Conservation (phyloP, 1,284 basidiomycete genomes). For the Ustilago lituana region DNA sequence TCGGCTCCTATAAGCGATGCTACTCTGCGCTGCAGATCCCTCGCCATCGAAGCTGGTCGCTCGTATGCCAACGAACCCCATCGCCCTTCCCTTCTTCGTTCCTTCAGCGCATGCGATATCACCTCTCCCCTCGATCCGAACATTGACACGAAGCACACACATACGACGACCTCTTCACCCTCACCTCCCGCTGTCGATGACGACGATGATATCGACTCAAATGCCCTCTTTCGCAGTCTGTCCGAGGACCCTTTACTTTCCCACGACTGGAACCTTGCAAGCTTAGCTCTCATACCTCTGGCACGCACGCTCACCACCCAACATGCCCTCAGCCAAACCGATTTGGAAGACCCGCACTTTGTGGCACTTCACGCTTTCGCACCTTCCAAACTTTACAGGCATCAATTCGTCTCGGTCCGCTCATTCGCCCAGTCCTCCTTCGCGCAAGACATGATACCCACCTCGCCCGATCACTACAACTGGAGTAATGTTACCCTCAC, state of each 20-base stretch:
- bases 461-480: not conserved
- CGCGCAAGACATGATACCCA: not conserved
- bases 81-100: slow-evolving; percentile 15
- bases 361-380: slow-evolving; percentile 36
- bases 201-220: slow-evolving; percentile 35
- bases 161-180: not conserved
- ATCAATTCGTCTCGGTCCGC: slow-evolving; percentile 40
- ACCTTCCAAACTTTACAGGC: slow-evolving; percentile 35
- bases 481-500: slow-evolving; percentile 27
- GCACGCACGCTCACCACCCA: slow-evolving; percentile 14
- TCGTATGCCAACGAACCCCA: not conserved
- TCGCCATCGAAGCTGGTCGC: slow-evolving; percentile 23
- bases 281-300: slow-evolving; percentile 22
- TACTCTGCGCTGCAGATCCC: slow-evolving; percentile 23
- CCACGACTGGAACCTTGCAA: slow-evolving; percentile 26
- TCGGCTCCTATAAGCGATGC: slow-evolving; percentile 30
- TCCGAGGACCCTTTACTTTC: slow-evolving; percentile 16
- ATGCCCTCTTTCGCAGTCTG: slow-evolving; percentile 24
- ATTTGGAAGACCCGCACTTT: slow-evolving; percentile 15
- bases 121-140: not conserved
- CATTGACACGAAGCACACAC: not conserved
- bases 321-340: not conserved
- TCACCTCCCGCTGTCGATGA: slow-evolving; percentile 18
- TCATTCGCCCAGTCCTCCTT: slow-evolving; percentile 5
- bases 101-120: slow-evolving; percentile 24